Conservation (phyloP, 305 asterid genomes). For the Rubia peregrina region DNA sequence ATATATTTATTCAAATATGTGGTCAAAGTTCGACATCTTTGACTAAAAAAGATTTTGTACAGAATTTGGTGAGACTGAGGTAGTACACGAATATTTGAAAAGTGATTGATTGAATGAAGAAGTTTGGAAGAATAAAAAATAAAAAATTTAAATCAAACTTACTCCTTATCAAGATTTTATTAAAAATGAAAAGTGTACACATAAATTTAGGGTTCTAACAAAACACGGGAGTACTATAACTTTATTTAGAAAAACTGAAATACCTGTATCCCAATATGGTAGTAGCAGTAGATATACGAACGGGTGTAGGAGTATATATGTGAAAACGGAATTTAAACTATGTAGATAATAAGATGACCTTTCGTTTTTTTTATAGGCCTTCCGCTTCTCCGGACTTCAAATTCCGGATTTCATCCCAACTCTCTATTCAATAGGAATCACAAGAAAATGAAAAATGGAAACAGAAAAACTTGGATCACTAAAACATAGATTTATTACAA, state of each 20-base stretch:
- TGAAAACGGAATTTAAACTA: background rate
- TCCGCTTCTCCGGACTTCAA: background rate
- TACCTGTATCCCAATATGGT: background rate
- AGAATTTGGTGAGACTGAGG: too few species aligned
- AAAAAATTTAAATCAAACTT: too few species aligned
- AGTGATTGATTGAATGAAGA: too few species aligned
- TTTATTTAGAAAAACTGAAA: background rate
- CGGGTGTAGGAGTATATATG: background rate
- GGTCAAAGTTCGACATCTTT: too few species aligned
- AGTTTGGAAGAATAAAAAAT: too few species aligned
- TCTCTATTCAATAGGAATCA: background rate
- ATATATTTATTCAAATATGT: too few species aligned
- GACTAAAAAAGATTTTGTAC: too few species aligned
- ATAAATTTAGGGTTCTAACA: too few species aligned
- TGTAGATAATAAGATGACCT: background rate
- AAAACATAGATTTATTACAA: background rate
- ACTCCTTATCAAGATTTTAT: too few species aligned
- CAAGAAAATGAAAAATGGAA: background rate
- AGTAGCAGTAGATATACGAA: background rate
- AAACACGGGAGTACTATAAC: background rate
- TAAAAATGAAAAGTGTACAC: too few species aligned
- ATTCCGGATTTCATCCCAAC: conserved; percentile 1
- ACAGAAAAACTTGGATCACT: background rate
- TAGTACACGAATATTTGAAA: too few species aligned
- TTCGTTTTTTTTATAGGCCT: background rate